Base-by-base conservation (phyloP, 225 moss, liverwort and hornwort genomes). In the Polytrichum commune region DNA sequence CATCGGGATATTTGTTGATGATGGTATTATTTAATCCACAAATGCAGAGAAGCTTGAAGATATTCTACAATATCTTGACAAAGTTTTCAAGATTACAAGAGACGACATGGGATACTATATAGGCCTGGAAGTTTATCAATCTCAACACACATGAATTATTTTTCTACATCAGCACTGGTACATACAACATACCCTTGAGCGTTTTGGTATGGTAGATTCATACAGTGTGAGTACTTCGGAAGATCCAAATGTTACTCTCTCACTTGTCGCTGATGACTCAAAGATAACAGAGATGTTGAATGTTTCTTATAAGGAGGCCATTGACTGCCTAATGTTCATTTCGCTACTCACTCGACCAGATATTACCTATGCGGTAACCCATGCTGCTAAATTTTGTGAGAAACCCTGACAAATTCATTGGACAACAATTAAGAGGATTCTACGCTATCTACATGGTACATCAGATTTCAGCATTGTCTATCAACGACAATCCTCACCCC, bases 1-100 rank as follows among this genome's bases (percentile, higher is more conserved):
- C 6, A 7, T 57, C 19, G 65, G 55, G 1, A 64, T 72, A 19
- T 77, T 70, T 66, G 64, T 71, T 23, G 65, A 77, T 66, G 70
- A 77, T 33, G 55, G 70, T 22, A 27, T 71, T 5, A 38, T 63
- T 1, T 63, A 64, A 6, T 53, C 64, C 16, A 20, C 46, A 0
- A 27, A 38, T 29, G 6, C 0, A 26, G 1, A 54, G 0, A 20
- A 28, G 7, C 16, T 65, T 3, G 29, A 64, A 7, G 16, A 55
- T 4, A 54, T 71, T 30, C 56, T 65, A 16, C 5, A 3, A 27
- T 33, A 22, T 5, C 35, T 66, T 2, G 29, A 66, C 19, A 9
- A 30, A 3, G 22, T 10, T 2, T 68, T 63, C 53, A 38, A 25
- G 19, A 69, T 66, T 8, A 65, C 27, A 7, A 29, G 1, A 1